Evolutionary conservation across 352 stramenopile species (phyloP), one percentile per base, ranked within the genome.

Genomic region (Phytopythium helicoides): DNA sequence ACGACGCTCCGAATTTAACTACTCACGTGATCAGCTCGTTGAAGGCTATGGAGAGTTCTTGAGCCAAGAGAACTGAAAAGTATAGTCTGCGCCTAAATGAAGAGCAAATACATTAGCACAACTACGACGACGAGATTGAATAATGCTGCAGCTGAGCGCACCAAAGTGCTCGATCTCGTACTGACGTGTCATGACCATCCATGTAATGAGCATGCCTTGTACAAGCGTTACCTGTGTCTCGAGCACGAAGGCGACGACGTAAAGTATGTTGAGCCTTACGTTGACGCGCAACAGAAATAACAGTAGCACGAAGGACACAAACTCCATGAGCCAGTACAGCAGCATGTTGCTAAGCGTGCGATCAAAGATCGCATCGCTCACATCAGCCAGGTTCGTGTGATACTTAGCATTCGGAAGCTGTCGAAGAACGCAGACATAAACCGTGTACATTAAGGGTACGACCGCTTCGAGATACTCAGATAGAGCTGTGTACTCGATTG

Each of bases 401-500:
- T 73, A 78, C 21, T 52, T 16, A 6, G 50, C 56, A 23, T 65
- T 76, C 1, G 64, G 58, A 9, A 73, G 58, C 2, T 41, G 39
- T 1, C 63, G 37, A 58, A 77, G 53, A n/a, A 68, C 54, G n/a
- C 58, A 19, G 18, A 65, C 34, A 12, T 57, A 77, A 3, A 21
- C 56, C 15, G 34, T 57, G 38, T 77, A 77, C 26, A 75, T 42
- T 3, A 74, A n/a, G 0, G 64, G 71, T 18, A 81, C 64, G 38
- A 77, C 41, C 16, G 58, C 64, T 33, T 81, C 67, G 10, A 66
- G 46, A 49, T 81, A 81, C 52, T 74, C 71, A 4, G 64, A 34
- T 3, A 81, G 28, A 6, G 64, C 48, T 14, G 71, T 61, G 40
- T 64, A 81, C 52, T 81, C 71, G 31, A 62, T 64, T 2, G 66